Percentiles rank a stretch among this genome's conserved stretches.
phyloP scores from a whole-genome alignment of 257 asterid genomes.

The Penstemon barbatus region DNA sequence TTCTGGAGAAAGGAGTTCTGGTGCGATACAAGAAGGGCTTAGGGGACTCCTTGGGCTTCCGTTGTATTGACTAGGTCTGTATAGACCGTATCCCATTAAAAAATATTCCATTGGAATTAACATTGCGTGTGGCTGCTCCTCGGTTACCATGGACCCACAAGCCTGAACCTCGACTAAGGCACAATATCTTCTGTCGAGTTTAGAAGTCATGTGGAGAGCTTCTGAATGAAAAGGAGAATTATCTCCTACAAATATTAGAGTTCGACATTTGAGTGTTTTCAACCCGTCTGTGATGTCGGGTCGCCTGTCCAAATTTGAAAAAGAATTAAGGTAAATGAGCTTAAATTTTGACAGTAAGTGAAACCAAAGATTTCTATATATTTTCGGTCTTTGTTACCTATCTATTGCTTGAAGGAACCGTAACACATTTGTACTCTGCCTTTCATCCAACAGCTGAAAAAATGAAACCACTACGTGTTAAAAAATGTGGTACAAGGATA shows the following conservation, averaged over 20 bases:
- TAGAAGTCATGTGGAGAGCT: slow-evolving; percentile 64
- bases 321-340: not conserved
- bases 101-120: slow-evolving; percentile 61
- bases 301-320: slow-evolving; percentile 45
- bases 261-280: slow-evolving; percentile 50
- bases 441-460: slow-evolving; percentile 63
- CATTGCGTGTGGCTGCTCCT: slow-evolving; percentile 74
- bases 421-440: slow-evolving; percentile 60
- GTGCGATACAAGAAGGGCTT: slow-evolving; percentile 63
- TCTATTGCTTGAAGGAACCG: slow-evolving; percentile 64
- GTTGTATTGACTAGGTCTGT: slow-evolving; percentile 47
- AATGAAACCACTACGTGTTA: not conserved
- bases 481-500: slow-evolving; percentile 8
- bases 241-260: slow-evolving; percentile 63
- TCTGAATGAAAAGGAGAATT: slow-evolving; percentile 57
- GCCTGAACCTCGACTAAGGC: slow-evolving; percentile 76
- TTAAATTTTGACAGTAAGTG: not conserved
- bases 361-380: not conserved
- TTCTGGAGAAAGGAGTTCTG: slow-evolving; percentile 72
- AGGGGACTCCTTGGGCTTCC: slow-evolving; percentile 75
- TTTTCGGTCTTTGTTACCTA: slow-evolving; percentile 29
- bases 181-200: slow-evolving; percentile 61
- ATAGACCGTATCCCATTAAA: slow-evolving; percentile 62
- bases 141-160: slow-evolving; percentile 69
- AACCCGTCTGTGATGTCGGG: slow-evolving; percentile 55